Percentiles rank a stretch among this genome's conserved stretches.
Conservation (phyloP, 2,329 filamentous ascomycete species). For the Lachnellula suecica region DNA sequence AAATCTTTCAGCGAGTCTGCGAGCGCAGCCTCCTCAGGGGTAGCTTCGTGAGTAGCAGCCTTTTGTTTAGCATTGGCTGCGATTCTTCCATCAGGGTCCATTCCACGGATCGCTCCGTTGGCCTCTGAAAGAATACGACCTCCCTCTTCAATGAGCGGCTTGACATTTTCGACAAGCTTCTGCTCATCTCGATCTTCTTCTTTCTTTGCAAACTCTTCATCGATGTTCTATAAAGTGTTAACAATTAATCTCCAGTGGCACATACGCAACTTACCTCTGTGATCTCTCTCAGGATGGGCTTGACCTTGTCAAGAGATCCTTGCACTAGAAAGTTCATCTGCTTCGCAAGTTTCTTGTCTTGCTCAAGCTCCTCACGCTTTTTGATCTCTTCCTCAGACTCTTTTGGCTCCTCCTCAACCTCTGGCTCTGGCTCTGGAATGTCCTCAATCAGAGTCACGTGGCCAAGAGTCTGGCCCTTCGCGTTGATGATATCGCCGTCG, state of each 20-base stretch:
- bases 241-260: constrained; percentile 27
- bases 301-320: constrained; percentile 79
- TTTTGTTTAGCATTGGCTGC: constrained; percentile 82
- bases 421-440: constrained; percentile 43
- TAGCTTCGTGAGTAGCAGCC: constrained; percentile 70
- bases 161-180: constrained; percentile 80
- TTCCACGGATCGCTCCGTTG: constrained; percentile 81
- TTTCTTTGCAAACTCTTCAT: constrained; percentile 75
- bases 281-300: constrained; percentile 84
- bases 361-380: constrained; percentile 54
- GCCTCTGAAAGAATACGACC: constrained; percentile 79
- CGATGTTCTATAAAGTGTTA: constrained; percentile 60
- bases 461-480: constrained; percentile 65
- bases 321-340: constrained; percentile 73
- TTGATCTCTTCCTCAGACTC: constrained; percentile 60
- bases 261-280: constrained; percentile 57
- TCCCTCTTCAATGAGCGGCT: constrained; percentile 85
- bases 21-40: constrained; percentile 79
- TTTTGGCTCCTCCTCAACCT: constrained; percentile 44
- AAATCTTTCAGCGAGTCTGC: constrained; percentile 85
- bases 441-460: constrained; percentile 67
- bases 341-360: constrained; percentile 74
- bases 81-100: constrained; percentile 87
- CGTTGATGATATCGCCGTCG: constrained; percentile 70
- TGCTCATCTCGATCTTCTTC: constrained; percentile 91